Conservation (phyloP, 202 grass and related monocot species). For the Setaria italica region DNA sequence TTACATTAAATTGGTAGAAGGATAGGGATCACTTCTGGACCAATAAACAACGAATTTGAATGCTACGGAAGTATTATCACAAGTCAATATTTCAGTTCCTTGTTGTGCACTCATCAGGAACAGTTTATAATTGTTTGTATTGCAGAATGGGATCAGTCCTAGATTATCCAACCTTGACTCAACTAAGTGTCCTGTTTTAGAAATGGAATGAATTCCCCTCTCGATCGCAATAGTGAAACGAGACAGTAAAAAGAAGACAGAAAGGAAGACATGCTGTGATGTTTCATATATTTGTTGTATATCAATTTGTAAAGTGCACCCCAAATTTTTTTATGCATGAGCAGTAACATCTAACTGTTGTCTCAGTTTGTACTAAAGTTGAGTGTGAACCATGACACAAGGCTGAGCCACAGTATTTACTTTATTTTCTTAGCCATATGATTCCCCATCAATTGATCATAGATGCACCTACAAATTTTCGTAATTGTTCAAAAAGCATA, state of each 20-base stretch:
- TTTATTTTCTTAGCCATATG: not conserved
- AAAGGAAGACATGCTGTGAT: not conserved
- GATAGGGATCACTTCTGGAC: not conserved
- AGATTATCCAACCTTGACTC: not conserved
- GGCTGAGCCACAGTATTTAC: not conserved
- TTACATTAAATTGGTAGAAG: not conserved
- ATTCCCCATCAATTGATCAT: not conserved
- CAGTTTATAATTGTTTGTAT: not conserved
- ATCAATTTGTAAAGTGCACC: not conserved
- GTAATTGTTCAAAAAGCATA: not conserved
- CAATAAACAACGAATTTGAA: not conserved
- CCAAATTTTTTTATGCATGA: not conserved
- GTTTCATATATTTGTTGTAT: not conserved
- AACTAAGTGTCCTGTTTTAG: not conserved
- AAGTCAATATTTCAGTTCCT: not conserved
- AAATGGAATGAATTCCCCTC: not conserved
- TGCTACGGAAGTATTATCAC: not conserved
- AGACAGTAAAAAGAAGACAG: not conserved
- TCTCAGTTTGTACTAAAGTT: not conserved
- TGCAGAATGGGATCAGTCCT: not conserved
- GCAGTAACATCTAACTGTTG: not conserved
- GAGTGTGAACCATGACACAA: not conserved
- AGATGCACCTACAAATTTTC: not conserved
- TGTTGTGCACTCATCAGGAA: not conserved
- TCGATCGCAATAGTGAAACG: not conserved